Evolutionary conservation across 2,329 filamentous ascomycete genomes (phyloP).

Genomic region (Diaporthe sp.): DNA sequence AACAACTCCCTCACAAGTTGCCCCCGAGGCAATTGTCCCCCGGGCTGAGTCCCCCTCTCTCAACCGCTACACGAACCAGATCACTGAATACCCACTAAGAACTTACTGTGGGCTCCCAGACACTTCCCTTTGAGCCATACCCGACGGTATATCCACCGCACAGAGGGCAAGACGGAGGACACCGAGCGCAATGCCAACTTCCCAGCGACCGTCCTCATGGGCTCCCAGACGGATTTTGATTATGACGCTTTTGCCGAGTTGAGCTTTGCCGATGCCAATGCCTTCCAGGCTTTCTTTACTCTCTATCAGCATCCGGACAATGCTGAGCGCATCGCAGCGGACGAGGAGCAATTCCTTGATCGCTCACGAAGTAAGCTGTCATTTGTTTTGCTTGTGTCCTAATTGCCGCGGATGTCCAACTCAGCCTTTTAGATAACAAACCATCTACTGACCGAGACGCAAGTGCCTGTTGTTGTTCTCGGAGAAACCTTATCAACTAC

Average conservation of each 20-base stretch:
- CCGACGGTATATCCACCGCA: constrained; percentile 43
- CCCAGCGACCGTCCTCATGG: constrained; percentile 41
- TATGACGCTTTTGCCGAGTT: constrained; percentile 45
- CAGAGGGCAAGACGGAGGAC: neutral
- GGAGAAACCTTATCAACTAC: constrained; percentile 11
- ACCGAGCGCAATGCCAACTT: constrained; percentile 36
- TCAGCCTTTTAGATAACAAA: neutral
- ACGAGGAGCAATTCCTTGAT: constrained; percentile 36
- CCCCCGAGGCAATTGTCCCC: too few species aligned
- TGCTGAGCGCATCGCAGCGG: constrained; percentile 41
- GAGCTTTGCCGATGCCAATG: constrained; percentile 41
- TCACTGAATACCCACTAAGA: neutral
- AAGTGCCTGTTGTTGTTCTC: constrained; percentile 2
- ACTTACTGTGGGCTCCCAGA: neutral
- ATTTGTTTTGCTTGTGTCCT: constrained; percentile 5
- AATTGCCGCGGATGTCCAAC: too few species aligned
- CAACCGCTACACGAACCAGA: neutral
- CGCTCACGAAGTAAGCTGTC: constrained; percentile 21
- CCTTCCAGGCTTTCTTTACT: constrained; percentile 44
- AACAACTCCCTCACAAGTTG: neutral
- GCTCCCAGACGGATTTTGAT: constrained; percentile 42
- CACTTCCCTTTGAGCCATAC: constrained; percentile 44
- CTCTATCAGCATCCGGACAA: constrained; percentile 43
- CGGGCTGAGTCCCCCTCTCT: neutral
- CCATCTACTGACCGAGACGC: neutral